Evolutionary conservation across 2,329 filamentous ascomycete genomes (phyloP).

Genomic region (Thielaviopsis populi): DNA sequence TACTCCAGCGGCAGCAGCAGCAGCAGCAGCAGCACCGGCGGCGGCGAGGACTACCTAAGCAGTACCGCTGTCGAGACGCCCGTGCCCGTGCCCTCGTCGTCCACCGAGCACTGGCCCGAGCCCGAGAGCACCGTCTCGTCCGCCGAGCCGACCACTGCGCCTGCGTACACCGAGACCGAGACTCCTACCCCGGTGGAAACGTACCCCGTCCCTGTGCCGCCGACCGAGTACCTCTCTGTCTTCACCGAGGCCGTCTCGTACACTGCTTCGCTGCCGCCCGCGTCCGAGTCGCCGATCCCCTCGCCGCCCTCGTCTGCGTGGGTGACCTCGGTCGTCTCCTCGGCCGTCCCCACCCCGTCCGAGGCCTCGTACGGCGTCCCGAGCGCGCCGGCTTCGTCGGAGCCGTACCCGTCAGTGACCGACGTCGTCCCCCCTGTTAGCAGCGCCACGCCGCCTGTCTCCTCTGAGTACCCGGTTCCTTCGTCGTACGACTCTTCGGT

Average conservation of each 20-base stretch:
- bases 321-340: neutral
- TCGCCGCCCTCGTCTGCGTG: conserved; percentile 1
- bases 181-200: neutral
- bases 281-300: neutral
- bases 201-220: neutral
- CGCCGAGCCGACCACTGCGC: neutral
- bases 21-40: neutral
- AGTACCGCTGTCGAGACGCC: neutral
- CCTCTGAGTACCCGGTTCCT: neutral
- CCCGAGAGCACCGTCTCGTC: neutral
- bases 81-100: neutral
- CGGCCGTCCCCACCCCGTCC: neutral
- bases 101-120: neutral
- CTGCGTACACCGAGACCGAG: neutral
- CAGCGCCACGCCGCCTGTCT: neutral
- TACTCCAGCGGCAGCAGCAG: neutral
- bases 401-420: neutral
- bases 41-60: neutral
- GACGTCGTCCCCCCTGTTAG: neutral
- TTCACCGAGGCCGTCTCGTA: neutral
- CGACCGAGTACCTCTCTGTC: neutral
- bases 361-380: conserved; percentile 1
- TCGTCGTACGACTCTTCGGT: neutral
- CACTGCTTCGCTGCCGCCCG: neutral
- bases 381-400: neutral